phyloP scores from a whole-genome alignment of 306 rosid genomes.

The Hylodesmum podocarpum region DNA sequence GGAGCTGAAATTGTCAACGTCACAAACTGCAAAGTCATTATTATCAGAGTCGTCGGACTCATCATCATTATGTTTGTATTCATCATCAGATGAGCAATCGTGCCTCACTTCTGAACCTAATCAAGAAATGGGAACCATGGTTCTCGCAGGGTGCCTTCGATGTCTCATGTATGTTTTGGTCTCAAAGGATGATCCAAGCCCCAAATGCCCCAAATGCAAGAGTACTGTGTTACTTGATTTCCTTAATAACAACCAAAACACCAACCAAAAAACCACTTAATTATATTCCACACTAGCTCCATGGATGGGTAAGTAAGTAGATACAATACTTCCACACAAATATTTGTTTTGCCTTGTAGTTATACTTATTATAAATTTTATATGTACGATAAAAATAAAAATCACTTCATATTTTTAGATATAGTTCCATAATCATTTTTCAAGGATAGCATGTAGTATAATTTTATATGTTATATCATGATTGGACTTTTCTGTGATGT shows the following conservation, averaged over 20 bases:
- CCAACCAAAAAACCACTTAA: background rate
- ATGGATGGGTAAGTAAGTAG: no score
- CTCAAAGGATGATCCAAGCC: slow-evolving; percentile 39
- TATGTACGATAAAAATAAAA: no score
- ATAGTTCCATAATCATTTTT: no score
- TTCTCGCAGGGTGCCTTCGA: slow-evolving; percentile 48
- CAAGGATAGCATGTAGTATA: no score
- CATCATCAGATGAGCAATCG: slow-evolving; percentile 34
- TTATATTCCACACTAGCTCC: no score
- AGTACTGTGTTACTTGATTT: slow-evolving; percentile 44
- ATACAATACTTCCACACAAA: no score
- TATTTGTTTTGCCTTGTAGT: no score
- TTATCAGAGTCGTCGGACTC: background rate
- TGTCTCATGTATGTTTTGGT: slow-evolving; percentile 62
- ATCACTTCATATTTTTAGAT: no score
- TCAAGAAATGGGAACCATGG: slow-evolving; percentile 30
- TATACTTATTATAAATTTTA: no score
- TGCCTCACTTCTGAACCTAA: slow-evolving; percentile 38
- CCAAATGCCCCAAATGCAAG: slow-evolving; percentile 62
- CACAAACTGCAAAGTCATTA: background rate
- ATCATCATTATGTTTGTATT: background rate
- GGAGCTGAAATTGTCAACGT: slow-evolving; percentile 22
- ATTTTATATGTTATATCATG: no score
- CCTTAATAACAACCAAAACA: slow-evolving; percentile 29
- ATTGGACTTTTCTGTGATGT: no score